Evolutionary conservation across 1,139 yeast species (phyloP).

Genomic region (Taphrina sp.): DNA sequence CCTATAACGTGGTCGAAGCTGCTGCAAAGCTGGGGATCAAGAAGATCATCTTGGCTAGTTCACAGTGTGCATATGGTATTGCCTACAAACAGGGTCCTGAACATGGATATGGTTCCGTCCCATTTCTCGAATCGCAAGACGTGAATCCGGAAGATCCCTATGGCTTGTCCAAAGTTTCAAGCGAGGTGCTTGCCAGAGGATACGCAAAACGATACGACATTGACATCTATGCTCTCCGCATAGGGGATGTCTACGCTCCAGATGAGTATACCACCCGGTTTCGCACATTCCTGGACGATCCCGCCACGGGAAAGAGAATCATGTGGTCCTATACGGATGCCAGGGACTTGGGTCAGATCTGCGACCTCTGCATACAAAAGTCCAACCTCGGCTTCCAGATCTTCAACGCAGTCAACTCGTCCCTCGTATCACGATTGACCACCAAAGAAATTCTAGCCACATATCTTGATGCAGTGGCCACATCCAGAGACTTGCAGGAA

Average conservation of each 20-base stretch:
- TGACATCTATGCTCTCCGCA: conserved; percentile 32
- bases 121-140: conserved; percentile 38
- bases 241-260: conserved; percentile 32
- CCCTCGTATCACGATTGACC: conserved; percentile 17
- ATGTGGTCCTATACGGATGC: conserved; percentile 34
- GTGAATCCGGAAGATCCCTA: conserved; percentile 39
- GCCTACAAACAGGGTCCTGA: conserved; percentile 37
- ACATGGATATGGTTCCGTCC: conserved; percentile 35
- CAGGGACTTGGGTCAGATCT: conserved; percentile 33
- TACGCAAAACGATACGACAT: conserved; percentile 34
- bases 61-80: conserved; percentile 39
- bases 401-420: conserved; percentile 31
- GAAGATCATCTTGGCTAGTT: conserved; percentile 39
- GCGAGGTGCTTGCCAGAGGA: conserved; percentile 37
- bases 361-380: conserved; percentile 29
- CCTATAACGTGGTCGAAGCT: conserved; percentile 39
- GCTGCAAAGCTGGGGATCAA: conserved; percentile 39
- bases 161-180: conserved; percentile 38
- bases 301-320: conserved; percentile 21
- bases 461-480: conserved; percentile 18
- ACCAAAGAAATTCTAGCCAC: conserved; percentile 16
- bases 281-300: conserved; percentile 21
- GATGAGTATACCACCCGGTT: conserved; percentile 23
- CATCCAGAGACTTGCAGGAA: conserved; percentile 26
- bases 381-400: conserved; percentile 30